These are phyloP conservation scores for Amaranthus cruentus DNA, from an alignment of 148 eudicot species.

Conservation along the genomic window DNA sequence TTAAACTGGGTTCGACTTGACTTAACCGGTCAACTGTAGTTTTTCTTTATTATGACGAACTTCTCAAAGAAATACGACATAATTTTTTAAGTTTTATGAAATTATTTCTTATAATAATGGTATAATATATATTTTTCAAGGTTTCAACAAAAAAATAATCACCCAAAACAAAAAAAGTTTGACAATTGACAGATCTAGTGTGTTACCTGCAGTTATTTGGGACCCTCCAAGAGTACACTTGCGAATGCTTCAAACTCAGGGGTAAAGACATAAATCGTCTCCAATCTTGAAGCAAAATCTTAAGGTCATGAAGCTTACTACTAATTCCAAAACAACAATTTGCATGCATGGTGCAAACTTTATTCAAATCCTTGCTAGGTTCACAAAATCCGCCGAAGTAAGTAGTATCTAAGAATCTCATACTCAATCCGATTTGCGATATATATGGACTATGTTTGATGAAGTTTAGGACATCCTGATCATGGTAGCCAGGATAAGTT, in stretches of 20 bases:
- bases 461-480: constrained; percentile 47
- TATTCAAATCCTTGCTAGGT: constrained; percentile 44
- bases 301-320: constrained; percentile 45
- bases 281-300: constrained; percentile 58
- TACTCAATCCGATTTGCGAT: constrained; percentile 35
- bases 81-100: too few species aligned
- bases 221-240: constrained; percentile 36
- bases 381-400: constrained; percentile 61
- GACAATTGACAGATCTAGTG: too few species aligned
- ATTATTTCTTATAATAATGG: too few species aligned
- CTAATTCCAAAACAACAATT: constrained; percentile 51
- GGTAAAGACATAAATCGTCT: constrained; percentile 43
- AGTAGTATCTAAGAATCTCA: constrained; percentile 52
- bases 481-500: constrained; percentile 40
- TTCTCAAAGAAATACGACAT: too few species aligned
- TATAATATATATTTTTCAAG: too few species aligned
- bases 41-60: too few species aligned
- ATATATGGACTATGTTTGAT: constrained; percentile 38
- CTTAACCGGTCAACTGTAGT: too few species aligned
- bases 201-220: constrained; percentile 46
- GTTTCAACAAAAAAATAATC: too few species aligned
- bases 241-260: constrained; percentile 25
- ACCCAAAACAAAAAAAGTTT: too few species aligned
- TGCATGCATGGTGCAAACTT: constrained; percentile 61
- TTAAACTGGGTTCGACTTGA: too few species aligned